Base-by-base conservation (phyloP, 345 rosid genomes). In the Dimocarpus longan region DNA sequence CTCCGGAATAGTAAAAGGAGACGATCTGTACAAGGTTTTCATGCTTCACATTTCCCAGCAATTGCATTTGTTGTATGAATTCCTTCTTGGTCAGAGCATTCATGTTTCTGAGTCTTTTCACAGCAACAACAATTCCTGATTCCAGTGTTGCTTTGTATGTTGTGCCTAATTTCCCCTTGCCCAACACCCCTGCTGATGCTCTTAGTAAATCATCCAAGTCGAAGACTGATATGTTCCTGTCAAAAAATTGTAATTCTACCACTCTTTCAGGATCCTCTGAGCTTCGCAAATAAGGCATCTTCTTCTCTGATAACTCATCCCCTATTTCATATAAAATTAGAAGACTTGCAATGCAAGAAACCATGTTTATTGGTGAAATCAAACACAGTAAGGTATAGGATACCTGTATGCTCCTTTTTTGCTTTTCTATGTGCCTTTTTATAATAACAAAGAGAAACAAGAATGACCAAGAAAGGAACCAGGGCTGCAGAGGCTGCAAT, bases 151-250 rank as follows among this genome's bases (percentile, higher is more conserved):
- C 83, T 69, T 87, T 87, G 75, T 86, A 87, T 3, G 94, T 90
- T 1, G 74, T 81, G 44, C 94, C 86, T 16, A 85, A 70, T 43
- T 70, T 86, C 26, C 94, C 94, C 56, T 80, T 88, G 19, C 90
- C 91, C 12, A 90, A 46, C 16, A 84, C 74, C 81, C 86, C 85
- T 11, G 94, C 91, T 2, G 92, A 86, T 76, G 92, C 86, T 70
- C 90, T 80, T 0, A 90, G 87, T 66, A 90, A 82, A 66, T 90
- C 94, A 63, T 90, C 91, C 82, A 89, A 82, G 84, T 87, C 88
- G 22, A 90, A 89, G 5, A 67, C 80, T 0, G 82, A 79, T 70
- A 79, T 71, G 43, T 76, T 82, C 83, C 69, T 82, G 69, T 82
- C 84, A 1, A 90, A 84, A 77, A 90, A 78, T 75, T 82, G 83